Base-by-base conservation (phyloP, 164 flowering plant genomes). In the Piper betle region DNA sequence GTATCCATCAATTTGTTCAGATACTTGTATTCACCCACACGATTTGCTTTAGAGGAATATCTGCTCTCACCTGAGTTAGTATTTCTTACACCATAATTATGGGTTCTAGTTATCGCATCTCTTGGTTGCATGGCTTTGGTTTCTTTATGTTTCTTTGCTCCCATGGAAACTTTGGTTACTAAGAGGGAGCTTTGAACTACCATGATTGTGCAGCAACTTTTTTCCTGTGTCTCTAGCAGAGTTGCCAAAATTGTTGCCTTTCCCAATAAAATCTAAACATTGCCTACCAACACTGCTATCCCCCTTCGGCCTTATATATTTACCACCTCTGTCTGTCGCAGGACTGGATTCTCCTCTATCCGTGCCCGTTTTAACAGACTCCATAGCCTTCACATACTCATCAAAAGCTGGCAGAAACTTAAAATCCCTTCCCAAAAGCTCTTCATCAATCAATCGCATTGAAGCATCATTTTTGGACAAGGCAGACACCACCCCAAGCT, bases 351-450 rank as follows among this genome's bases (percentile, higher is more conserved):
- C 74, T 33, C 60, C n/a, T n/a, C n/a, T 77, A 60, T 72, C 72
- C 61, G 77, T 71, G 5, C 53, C 73, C 33, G 57, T 65, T 65
- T 63, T 79, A 67, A 82, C 76, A 59, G 83, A 72, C 80, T 88
- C 91, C 96, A 91, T 80, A 54, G 75, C 84, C 73, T 86, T 88
- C 87, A 91, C 75, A 73, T 88, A 88, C 65, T 83, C 88, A 63
- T 75, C 80, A 69, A 91, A 91, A 9, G 85, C 75, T 1, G 96
- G 86, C 81, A 73, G 76, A 39, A 91, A 91, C 41, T 77, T 74
- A 53, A 80, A 68, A 42, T 84, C 87, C 52, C 82, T 74, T 62
- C 75, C 80, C 42, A 80, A 46, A 64, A 80, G 20, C 37, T 60
- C 70, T 11, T 65, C 77, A 61, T 63, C 73, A 39, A 55, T 59